Conservation (phyloP, 2,329 filamentous ascomycete genomes). For the Amylocarpus encephaloides region DNA sequence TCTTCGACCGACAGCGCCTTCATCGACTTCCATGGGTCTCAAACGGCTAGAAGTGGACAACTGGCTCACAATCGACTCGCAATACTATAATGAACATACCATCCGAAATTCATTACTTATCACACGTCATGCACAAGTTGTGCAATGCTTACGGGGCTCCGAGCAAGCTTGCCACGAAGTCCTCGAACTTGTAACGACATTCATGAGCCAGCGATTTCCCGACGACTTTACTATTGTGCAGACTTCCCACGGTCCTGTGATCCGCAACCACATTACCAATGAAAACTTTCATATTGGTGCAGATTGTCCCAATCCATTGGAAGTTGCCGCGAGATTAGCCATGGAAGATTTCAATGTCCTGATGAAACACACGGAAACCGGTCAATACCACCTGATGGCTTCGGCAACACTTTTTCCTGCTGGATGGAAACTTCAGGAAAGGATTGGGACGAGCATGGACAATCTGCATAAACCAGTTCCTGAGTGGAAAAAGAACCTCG, state of each 20-base stretch:
- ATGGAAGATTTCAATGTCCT: constrained; percentile 48
- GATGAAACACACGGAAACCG: constrained; percentile 37
- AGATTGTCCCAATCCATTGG: constrained; percentile 38
- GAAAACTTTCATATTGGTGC: constrained; percentile 38
- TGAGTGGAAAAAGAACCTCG: constrained; percentile 42
- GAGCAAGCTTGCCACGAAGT: constrained; percentile 41
- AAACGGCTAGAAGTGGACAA: constrained; percentile 38
- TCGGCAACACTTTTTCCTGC: constrained; percentile 47
- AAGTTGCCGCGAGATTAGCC: constrained; percentile 42
- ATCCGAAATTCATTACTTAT: constrained; percentile 37
- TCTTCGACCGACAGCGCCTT: constrained; percentile 14
- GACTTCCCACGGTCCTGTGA: constrained; percentile 27
- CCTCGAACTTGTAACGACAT: constrained; percentile 39
- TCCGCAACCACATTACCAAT: constrained; percentile 38
- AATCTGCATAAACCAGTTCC: constrained; percentile 42
- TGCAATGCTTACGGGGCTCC: constrained; percentile 40
- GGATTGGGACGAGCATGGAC: constrained; percentile 43
- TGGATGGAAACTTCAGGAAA: constrained; percentile 43
- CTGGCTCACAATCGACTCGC: constrained; percentile 43
- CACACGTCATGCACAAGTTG: constrained; percentile 35
- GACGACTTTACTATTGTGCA: constrained; percentile 36
- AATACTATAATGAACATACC: constrained; percentile 38
- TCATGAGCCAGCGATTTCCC: constrained; percentile 39
- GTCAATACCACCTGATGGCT: constrained; percentile 42
- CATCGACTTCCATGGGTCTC: constrained; percentile 41